A percentile compares a stretch with the other conserved stretches of the same genome.
These are phyloP conservation scores for Filobasidium wieringae DNA, from an alignment of 768 basidiomycete genomes.

Conservation along the genomic window DNA sequence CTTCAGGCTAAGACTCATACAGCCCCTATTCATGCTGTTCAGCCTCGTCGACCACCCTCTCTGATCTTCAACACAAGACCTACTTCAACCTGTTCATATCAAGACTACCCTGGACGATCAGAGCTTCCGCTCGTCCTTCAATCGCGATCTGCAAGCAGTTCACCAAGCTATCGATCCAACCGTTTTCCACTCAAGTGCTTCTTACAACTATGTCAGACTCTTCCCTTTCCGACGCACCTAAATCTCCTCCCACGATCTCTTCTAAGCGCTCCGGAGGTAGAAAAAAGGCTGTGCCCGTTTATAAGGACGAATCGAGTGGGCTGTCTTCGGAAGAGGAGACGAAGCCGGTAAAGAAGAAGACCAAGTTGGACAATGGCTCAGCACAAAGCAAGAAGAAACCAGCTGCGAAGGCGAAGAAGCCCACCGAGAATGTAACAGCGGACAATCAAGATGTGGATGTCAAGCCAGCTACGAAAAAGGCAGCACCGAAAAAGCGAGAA, in stretches of 20 bases:
- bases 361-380: neutral
- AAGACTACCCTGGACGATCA: too few species aligned
- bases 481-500: neutral
- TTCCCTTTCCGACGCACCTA: neutral
- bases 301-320: neutral
- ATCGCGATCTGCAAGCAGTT: too few species aligned
- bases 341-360: neutral
- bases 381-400: neutral
- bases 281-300: neutral
- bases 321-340: neutral
- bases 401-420: neutral
- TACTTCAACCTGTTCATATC: too few species aligned
- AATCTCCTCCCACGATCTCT: neutral
- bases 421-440: neutral
- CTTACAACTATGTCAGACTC: neutral
- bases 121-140: too few species aligned
- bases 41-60: too few species aligned
- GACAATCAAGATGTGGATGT: neutral
- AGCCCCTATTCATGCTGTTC: too few species aligned
- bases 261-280: neutral
- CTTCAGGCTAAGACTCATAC: too few species aligned
- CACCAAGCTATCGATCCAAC: too few species aligned
- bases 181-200: too few species aligned
- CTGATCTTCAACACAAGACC: too few species aligned
- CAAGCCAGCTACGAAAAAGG: slow-evolving; percentile 2